Evolutionary conservation across 768 basidiomycete species (phyloP).

Genomic region (Naganishia vaughanmartiniae): DNA sequence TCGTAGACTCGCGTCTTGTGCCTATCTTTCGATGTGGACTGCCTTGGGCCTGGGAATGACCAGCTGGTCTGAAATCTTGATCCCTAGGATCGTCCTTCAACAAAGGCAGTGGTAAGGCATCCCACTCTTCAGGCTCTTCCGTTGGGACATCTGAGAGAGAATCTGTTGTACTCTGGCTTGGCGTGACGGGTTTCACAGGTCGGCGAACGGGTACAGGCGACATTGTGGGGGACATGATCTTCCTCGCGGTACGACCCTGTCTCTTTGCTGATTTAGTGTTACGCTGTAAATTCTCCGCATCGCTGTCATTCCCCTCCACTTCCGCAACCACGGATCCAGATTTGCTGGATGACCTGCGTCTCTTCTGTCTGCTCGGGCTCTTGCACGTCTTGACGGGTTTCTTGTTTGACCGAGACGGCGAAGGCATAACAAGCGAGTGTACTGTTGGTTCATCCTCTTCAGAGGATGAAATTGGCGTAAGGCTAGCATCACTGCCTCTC

Average conservation of each 20-base stretch:
- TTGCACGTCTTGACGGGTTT: slow-evolving; percentile 3
- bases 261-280: not conserved
- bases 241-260: not conserved
- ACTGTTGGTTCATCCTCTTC: slow-evolving; percentile 12
- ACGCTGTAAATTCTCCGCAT: not conserved
- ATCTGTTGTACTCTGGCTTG: not conserved
- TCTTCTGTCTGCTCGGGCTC: not conserved
- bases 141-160: not conserved
- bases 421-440: slow-evolving; percentile 2
- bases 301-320: not conserved
- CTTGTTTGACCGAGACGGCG: not conserved
- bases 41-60: not conserved
- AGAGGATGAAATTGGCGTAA: not conserved
- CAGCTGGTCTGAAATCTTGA: slow-evolving; percentile 7
- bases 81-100: slow-evolving; percentile 16
- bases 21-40: slow-evolving; percentile 5
- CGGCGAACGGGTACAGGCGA: not conserved
- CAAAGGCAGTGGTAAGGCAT: not conserved
- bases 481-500: slow-evolving; percentile 1
- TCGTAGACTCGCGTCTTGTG: slow-evolving; percentile 8
- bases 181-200: not conserved
- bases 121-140: not conserved
- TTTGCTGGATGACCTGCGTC: too few relatives aligned
- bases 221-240: slow-evolving; percentile 15
- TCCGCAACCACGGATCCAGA: not conserved